These are phyloP conservation scores for Triadica sebifera DNA, from an alignment of 345 rosid species.

Conservation along the genomic window DNA sequence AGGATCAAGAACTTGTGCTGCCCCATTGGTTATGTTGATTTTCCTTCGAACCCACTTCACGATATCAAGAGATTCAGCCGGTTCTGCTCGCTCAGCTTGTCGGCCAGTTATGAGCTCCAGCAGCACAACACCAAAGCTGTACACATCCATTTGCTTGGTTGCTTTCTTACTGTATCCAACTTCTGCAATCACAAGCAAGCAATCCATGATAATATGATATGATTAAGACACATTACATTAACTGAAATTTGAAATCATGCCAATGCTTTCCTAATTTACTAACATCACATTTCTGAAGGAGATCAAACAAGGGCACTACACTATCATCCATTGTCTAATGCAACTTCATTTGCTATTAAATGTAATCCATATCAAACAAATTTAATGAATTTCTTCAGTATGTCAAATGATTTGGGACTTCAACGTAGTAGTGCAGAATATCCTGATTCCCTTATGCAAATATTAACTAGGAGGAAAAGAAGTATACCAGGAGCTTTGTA, in stretches of 20 bases:
- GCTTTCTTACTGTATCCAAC: constrained; percentile 68
- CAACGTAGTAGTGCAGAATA: not conserved
- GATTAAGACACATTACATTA: not conserved
- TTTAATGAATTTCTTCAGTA: no score
- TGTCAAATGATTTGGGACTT: no score
- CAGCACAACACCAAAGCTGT: constrained; percentile 84
- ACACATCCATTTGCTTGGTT: constrained; percentile 79
- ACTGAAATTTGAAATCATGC: not conserved
- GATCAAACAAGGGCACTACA: not conserved
- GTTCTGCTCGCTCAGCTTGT: constrained; percentile 49
- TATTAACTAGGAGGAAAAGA: not conserved
- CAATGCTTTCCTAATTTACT: not conserved
- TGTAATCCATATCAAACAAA: no score
- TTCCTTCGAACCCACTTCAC: constrained; percentile 88
- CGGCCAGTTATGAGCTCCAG: constrained; percentile 79
- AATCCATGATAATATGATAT: not conserved
- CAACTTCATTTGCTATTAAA: no score
- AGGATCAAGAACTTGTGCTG: constrained; percentile 65
- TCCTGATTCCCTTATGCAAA: not conserved
- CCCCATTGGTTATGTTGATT: constrained; percentile 77
- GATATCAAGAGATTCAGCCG: constrained; percentile 55
- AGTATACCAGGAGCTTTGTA: constrained; percentile 78
- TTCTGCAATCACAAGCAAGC: constrained; percentile 50
- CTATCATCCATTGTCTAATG: no score
- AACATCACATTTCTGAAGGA: not conserved